Evolutionary conservation across 2,329 filamentous ascomycete genomes (phyloP).

Genomic region (Trichoderma citrinoviride): DNA sequence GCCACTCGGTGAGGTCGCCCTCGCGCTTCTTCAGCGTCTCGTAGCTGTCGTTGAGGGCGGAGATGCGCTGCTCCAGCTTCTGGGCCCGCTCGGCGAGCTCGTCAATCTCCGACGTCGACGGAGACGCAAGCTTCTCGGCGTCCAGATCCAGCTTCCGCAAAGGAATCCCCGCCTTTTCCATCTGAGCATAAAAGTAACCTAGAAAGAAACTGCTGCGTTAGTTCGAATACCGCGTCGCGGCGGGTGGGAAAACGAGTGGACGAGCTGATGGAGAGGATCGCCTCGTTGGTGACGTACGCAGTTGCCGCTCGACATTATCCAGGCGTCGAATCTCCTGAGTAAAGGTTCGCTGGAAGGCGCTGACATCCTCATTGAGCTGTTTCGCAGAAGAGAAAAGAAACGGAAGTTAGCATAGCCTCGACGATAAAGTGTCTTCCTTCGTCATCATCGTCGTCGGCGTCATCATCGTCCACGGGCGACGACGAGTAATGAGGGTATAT

Average conservation of each 20-base stretch:
- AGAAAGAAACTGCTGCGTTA: conserved; percentile 21
- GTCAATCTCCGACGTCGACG: conserved; percentile 92
- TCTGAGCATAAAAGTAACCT: conserved; percentile 94
- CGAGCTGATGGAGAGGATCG: conserved; percentile 28
- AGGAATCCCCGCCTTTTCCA: conserved; percentile 85
- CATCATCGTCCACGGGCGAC: not conserved
- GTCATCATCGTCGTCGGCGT: not conserved
- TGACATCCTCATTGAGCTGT: conserved; percentile 93
- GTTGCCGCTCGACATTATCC: conserved; percentile 96
- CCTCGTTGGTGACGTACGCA: conserved; percentile 60
- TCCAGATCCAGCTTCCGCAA: conserved; percentile 92
- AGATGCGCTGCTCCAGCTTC: conserved; percentile 85
- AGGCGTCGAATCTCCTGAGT: conserved; percentile 96
- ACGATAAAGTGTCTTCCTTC: not conserved
- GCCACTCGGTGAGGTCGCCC: conserved; percentile 95
- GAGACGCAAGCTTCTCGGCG: conserved; percentile 77
- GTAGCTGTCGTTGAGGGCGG: conserved; percentile 94
- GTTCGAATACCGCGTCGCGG: not conserved
- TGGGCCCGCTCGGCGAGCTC: conserved; percentile 91
- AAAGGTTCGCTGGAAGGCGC: conserved; percentile 94
- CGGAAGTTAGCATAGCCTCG: conserved; percentile 40
- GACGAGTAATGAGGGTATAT: not conserved
- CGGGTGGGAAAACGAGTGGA: not conserved
- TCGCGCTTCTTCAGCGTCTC: conserved; percentile 97
- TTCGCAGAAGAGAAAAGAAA: conserved; percentile 96